phyloP scores from a whole-genome alignment of 805 yeast genomes.

The Saccharomycopsis fibuligera region DNA sequence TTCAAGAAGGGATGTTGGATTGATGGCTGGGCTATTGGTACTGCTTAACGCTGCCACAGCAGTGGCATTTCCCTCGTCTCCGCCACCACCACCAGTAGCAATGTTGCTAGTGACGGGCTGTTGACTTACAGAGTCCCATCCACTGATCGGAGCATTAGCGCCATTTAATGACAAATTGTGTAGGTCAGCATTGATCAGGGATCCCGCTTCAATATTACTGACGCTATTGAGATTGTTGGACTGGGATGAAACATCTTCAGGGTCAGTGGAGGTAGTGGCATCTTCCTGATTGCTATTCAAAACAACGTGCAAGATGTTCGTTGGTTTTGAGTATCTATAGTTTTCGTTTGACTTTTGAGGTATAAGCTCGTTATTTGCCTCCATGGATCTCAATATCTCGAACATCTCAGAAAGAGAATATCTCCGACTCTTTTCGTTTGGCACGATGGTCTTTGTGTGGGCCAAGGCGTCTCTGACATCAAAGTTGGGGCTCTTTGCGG shows the following conservation, averaged over 20 bases:
- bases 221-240: too few species aligned
- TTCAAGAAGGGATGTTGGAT: slow-evolving; percentile 13
- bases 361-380: slow-evolving; percentile 27
- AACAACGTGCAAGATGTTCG: slow-evolving; percentile 23
- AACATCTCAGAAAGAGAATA: slow-evolving; percentile 50
- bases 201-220: too few species aligned
- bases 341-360: slow-evolving; percentile 27
- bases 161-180: slow-evolving; percentile 6
- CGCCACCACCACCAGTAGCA: background rate
- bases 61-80: background rate
- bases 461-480: slow-evolving; percentile 7
- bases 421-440: slow-evolving; percentile 36
- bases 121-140: background rate
- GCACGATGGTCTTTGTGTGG: slow-evolving; percentile 26
- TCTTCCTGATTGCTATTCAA: slow-evolving; percentile 2
- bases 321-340: slow-evolving; percentile 30
- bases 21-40: slow-evolving; percentile 18
- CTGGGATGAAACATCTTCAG: slow-evolving; percentile 8
- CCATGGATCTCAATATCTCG: slow-evolving; percentile 41
- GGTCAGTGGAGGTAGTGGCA: background rate
- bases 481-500: background rate
- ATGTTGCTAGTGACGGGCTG: background rate
- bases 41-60: too few species aligned
- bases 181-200: background rate
- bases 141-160: background rate